Base-by-base conservation (phyloP, 805 yeast genomes). In the Saccharomycopsis malanga region DNA sequence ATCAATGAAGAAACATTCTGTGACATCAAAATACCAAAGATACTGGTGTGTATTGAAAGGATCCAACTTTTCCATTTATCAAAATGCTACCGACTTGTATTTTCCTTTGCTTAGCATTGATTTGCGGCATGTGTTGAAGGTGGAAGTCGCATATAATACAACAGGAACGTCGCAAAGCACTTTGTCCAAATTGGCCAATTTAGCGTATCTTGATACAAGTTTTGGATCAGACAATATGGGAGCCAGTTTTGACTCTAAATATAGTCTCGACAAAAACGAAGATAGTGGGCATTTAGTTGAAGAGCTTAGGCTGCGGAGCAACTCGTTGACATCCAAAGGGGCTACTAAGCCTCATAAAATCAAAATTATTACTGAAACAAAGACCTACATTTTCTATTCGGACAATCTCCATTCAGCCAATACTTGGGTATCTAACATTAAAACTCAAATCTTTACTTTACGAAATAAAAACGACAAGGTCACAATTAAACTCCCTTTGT, bases 11-110 rank as follows among this genome's bases (percentile, higher is more conserved):
- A 60, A 70, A 0, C 34, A 29, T 14, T 24, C 56, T 1, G 49
- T 54, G 0, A 46, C 58, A 18, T 48, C 55, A 71, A 23, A 65
- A 66, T 45, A 29, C 42, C 65, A 66, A 24, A 70, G 94, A 40
- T 82, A 73, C 59, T 91, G 97, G 96, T 87, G 87, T 4, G 76
- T 87, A 0, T 66, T 91, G 50, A 70, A 83, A 54, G 79, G 79
- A 34, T 79, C 79, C 39, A 74, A 87, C 0, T 69, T 91, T 15
- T 73, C 86, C 2, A 70, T 86, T 34, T 88, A 83, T 61, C 66
- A 75, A 6, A 76, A 75, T 5, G 74, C 96, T 1, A 79, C 87
- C 0, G 95, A 88, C 49, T 65, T 83, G n/a, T 87, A 88, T 62
- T 88, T 87, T 65, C 97, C 98, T 0, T 68, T 70, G 6, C 65